Base-by-base conservation (phyloP, 1,284 basidiomycete species). In the Rhodotorula sp. region DNA sequence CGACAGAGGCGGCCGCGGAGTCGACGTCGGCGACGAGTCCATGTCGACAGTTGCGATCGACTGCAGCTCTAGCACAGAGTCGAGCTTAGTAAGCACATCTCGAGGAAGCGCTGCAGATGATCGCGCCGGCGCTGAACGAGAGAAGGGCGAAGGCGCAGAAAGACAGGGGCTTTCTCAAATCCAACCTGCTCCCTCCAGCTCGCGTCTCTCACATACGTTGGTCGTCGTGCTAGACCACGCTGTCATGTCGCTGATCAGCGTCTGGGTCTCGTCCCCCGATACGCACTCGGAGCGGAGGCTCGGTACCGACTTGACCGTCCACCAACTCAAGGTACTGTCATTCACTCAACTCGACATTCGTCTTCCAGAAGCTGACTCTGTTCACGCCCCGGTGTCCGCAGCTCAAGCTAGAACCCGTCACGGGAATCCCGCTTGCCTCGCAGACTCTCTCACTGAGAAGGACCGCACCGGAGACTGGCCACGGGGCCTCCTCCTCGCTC, bases 341-440 rank as follows among this genome's bases (percentile, higher is more conserved):
- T 37, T 48, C 10, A 37, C 51, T 26, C 22, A 49, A 24, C 45
- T 24, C 14, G 7, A 46, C 17, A 18, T 60, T n/a, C 30, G 4
- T 6, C 33, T 17, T 24, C n/a, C n/a, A n/a, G 15, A 17, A 54
- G 18, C 33, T 46, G 29, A 22, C 22, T 0, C 29, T 24, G 30
- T 7, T 10, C 42, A 5, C 6, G 30, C 22, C 6, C 24, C 4
- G 4, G 24, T 29, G 26, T 54, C 18, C 33, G 45, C 79, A 95
- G 91, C 84, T 83, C 72, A 95, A 93, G 77, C 86, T 98, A 37
- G 91, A 94, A 78, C 85, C 88, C 61, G 87, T 97, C 78, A 96
- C 94, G n/a, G 95, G 95, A 24, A 90, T 97, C 66, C 87, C 91
- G 2, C 84, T 86, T 6, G 83, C 83, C 66, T 88, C 88, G 74